Evolutionary conservation across 2,329 filamentous ascomycete species (phyloP).

Genomic region (Coleophoma crateriformis): DNA sequence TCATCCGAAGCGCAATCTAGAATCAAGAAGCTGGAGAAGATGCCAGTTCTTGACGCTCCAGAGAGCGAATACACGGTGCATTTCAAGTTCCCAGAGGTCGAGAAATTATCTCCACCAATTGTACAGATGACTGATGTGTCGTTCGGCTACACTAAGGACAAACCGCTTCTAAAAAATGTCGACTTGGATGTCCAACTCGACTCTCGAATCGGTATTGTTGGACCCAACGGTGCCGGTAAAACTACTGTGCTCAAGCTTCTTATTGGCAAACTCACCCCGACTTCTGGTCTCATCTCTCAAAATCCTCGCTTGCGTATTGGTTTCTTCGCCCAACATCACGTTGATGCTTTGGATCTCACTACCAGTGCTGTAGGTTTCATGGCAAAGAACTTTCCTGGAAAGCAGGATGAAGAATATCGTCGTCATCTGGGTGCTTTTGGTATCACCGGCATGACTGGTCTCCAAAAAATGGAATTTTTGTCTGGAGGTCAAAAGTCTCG

Average conservation of each 20-base stretch:
- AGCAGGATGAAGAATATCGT: constrained; percentile 93
- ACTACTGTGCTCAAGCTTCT: constrained; percentile 98
- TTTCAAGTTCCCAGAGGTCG: constrained; percentile 95
- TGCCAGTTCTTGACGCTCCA: constrained; percentile 85
- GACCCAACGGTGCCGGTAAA: constrained; percentile 97
- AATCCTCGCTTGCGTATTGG: constrained; percentile 86
- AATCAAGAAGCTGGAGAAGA: constrained; percentile 98
- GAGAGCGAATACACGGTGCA: constrained; percentile 94
- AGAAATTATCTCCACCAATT: constrained; percentile 95
- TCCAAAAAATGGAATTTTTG: constrained; percentile 91
- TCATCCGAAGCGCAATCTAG: constrained; percentile 96
- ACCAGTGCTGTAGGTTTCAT: constrained; percentile 92
- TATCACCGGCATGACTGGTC: constrained; percentile 88
- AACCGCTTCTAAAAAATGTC: constrained; percentile 74
- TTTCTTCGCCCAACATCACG: constrained; percentile 98
- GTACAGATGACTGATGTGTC: constrained; percentile 93
- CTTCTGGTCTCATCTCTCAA: constrained; percentile 77
- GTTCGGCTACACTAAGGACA: constrained; percentile 82
- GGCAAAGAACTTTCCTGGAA: constrained; percentile 85
- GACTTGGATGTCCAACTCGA: constrained; percentile 97
- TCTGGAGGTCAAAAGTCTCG: constrained; percentile 98
- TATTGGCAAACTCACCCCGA: constrained; percentile 75
- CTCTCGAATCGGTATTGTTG: constrained; percentile 97
- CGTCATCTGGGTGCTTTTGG: constrained; percentile 87
- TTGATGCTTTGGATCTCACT: constrained; percentile 88